Conservation (phyloP, 163 green algal species). For the Scenedesmus sp. region DNA sequence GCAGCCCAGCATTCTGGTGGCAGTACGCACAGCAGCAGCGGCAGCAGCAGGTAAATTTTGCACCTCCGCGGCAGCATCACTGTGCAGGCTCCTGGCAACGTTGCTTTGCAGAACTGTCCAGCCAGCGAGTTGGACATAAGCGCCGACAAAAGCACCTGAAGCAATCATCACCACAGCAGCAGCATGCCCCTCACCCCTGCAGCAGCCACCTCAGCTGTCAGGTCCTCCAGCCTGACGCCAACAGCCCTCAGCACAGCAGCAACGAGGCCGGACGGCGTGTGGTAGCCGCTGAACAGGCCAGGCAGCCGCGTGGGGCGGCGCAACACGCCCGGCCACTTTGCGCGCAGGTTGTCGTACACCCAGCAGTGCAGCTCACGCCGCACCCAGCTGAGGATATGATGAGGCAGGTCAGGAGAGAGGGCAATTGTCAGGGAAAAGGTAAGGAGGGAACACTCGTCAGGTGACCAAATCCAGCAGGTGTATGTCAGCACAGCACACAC, state of each 20-base stretch:
- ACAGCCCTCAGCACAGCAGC: constrained; percentile 31
- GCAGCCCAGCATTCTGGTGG: constrained; percentile 31
- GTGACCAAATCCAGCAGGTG: no score
- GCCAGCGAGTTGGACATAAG: no score
- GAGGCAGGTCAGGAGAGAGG: no score
- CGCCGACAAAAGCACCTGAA: no score
- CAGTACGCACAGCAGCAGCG: background rate
- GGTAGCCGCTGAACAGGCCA: constrained; percentile 68
- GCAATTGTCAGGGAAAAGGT: no score
- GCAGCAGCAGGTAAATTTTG: background rate
- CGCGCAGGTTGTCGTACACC: constrained; percentile 73
- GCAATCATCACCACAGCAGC: background rate
- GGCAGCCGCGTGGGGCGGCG: constrained; percentile 57
- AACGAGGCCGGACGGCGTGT: constrained; percentile 46
- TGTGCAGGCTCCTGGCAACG: no score
- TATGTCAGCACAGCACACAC: no score
- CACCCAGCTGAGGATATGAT: constrained; percentile 64
- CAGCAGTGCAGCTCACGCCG: constrained; percentile 72
- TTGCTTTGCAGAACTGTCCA: no score
- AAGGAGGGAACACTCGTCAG: no score
- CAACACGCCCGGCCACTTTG: constrained; percentile 67
- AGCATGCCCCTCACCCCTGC: constrained; percentile 30
- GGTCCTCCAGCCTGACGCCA: constrained; percentile 37
- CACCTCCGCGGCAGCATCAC: no score
- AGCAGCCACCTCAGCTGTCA: constrained; percentile 41